Evolutionary conservation across 495 filamentous ascomycete genomes (phyloP).

Genomic region (Neurospora sp.): DNA sequence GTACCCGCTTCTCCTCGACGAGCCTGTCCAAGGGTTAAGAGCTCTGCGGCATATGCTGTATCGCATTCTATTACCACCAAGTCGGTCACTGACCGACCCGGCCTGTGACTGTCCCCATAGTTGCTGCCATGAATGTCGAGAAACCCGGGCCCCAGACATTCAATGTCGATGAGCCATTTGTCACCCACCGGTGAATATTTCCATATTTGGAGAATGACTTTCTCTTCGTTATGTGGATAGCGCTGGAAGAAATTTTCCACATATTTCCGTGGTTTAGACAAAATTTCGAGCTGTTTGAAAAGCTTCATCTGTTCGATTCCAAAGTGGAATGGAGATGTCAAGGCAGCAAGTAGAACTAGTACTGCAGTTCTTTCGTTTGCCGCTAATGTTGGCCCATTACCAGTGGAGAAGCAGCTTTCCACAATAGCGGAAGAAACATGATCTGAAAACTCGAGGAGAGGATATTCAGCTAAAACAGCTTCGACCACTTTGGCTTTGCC

Average conservation of each 20-base stretch:
- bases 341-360: not conserved
- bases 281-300: not conserved
- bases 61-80: not conserved
- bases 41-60: not conserved
- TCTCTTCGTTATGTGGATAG: not conserved
- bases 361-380: not conserved
- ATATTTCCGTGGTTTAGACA: not conserved
- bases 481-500: not conserved
- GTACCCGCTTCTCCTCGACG: not conserved
- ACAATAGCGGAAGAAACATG: not conserved
- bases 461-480: not conserved
- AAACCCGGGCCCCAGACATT: not conserved
- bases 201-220: not conserved
- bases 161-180: not conserved
- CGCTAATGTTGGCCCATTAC: not conserved
- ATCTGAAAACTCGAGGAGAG: not conserved
- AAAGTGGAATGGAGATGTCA: not conserved
- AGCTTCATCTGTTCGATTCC: not conserved
- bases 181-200: not conserved
- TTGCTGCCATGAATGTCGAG: no score
- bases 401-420: not conserved
- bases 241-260: not conserved
- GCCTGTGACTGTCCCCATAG: no score
- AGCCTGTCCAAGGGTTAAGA: not conserved
- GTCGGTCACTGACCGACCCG: not conserved